Percentiles rank a stretch among this genome's conserved stretches.
These are phyloP conservation scores for Moricandia arvensis DNA, from an alignment of 345 rosid species.

Conservation along the genomic window DNA sequence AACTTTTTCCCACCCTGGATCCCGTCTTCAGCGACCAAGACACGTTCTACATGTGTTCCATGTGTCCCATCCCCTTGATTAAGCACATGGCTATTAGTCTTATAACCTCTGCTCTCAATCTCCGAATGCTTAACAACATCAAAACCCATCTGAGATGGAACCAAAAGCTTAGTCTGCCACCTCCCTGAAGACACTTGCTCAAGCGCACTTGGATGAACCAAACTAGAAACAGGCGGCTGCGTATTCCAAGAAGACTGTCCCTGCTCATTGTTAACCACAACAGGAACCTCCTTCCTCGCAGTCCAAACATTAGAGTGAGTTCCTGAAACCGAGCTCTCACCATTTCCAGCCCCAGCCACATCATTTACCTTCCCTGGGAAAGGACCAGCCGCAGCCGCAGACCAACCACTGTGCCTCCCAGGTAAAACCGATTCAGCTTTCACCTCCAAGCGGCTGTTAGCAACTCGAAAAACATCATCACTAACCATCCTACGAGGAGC, in stretches of 20 bases:
- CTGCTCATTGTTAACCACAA: conserved; percentile 37
- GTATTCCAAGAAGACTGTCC: conserved; percentile 51
- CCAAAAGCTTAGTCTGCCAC: conserved; percentile 67
- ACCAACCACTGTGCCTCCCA: conserved; percentile 40
- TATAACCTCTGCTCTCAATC: conserved; percentile 39
- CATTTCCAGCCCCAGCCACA: not conserved
- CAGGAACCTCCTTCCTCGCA: conserved; percentile 50
- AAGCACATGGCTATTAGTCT: conserved; percentile 34
- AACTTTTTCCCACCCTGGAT: conserved; percentile 43
- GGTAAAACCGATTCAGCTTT: conserved; percentile 44
- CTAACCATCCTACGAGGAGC: conserved; percentile 56
- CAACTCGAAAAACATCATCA: conserved; percentile 54
- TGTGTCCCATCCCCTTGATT: conserved; percentile 36
- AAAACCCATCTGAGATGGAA: conserved; percentile 37
- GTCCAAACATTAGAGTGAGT: conserved; percentile 58
- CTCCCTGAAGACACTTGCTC: conserved; percentile 76
- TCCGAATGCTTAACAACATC: conserved; percentile 51
- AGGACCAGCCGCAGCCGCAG: conserved; percentile 28
- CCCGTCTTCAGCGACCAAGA: conserved; percentile 40
- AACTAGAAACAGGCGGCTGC: conserved; percentile 50
- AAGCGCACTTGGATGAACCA: conserved; percentile 66
- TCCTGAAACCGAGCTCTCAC: conserved; percentile 40
- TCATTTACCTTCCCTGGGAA: conserved; percentile 35
- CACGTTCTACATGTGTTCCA: conserved; percentile 42
- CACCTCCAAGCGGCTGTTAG: conserved; percentile 42